Base-by-base conservation (phyloP, 1,284 basidiomycete species). In the Melanopsichium pennsylvanicum region DNA sequence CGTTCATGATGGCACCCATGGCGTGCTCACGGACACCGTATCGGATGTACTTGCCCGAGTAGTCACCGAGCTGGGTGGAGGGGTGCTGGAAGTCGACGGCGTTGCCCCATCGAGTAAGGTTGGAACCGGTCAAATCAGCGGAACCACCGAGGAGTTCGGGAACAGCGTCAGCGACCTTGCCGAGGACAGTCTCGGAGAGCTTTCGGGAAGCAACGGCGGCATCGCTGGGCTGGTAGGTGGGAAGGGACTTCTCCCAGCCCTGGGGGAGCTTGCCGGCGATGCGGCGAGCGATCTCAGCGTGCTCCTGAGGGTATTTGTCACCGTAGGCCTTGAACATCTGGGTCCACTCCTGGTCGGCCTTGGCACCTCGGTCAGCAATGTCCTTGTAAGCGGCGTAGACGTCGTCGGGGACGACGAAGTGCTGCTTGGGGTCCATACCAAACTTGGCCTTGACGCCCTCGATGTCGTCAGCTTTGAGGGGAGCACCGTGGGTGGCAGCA, bases 11-110 rank as follows among this genome's bases (percentile, higher is more conserved):
- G 64, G 93, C 93, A 78, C 90, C 91, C 93, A 97, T 97, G 76
- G 86, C 93, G 83, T 97, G 93, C 84, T 97, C 93, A 84, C 93
- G 91, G 58, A 97, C 93, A 88, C 93, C 93, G 84, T 91, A 97
- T 55, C 92, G 90, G 82, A 97, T 88, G 83, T 97, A 96, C 48
- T 89, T 90, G 59, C 93, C 93, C 60, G 87, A 84, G 83, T 93
- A 96, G 70, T 83, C 85, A 62, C 93, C 93, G 47, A 96, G 86
- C 37, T 90, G 92, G 82, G 86, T 89, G 59, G 36, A 47, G 18
- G 91, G 90, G 51, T 88, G 90, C 84, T 97, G 94, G 89, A 97
- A 96, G 84, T 97, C 94, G 64, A 89, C 85, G 51, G 86, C 87
- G 75, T 86, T 86, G 85, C 91, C 90, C 83, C 83, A 83, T 64